Conservation (phyloP, 1,139 yeast genomes). For the Nakaseomyces nivariensis region DNA sequence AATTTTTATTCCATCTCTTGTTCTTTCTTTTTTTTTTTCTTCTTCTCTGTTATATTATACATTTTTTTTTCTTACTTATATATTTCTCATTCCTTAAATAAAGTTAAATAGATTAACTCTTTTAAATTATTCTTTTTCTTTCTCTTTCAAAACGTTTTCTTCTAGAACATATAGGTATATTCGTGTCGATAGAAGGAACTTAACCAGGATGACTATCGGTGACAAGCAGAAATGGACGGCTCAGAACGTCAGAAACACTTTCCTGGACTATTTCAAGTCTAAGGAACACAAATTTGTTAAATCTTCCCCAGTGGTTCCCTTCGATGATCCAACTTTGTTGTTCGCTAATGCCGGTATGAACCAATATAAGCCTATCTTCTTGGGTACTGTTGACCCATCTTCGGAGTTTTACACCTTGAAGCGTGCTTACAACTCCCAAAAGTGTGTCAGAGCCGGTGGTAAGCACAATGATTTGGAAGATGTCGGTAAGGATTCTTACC, state of each 20-base stretch:
- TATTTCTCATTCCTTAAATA: too few relatives aligned
- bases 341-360: constrained; percentile 99
- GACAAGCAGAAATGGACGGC: constrained; percentile 49
- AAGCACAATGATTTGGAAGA: constrained; percentile 97
- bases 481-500: constrained; percentile 95
- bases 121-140: background rate
- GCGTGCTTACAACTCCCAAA: constrained; percentile 91
- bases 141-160: background rate
- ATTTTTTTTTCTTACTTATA: too few relatives aligned
- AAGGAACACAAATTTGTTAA: constrained; percentile 73
- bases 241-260: constrained; percentile 72
- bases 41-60: too few relatives aligned
- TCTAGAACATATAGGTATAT: background rate
- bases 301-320: constrained; percentile 92
- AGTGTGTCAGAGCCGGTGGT: constrained; percentile 99
- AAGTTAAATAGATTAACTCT: too few relatives aligned
- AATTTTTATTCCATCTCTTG: too few relatives aligned
- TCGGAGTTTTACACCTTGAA: constrained; percentile 75
- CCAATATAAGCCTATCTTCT: constrained; percentile 92
- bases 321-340: constrained; percentile 90
- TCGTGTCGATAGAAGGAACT: constrained; percentile 2
- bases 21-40: too few relatives aligned
- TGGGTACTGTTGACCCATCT: constrained; percentile 94
- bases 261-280: constrained; percentile 67
- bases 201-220: constrained; percentile 25